Conservation (phyloP, 352 stramenopile species). For the Blastocystis sp. region DNA sequence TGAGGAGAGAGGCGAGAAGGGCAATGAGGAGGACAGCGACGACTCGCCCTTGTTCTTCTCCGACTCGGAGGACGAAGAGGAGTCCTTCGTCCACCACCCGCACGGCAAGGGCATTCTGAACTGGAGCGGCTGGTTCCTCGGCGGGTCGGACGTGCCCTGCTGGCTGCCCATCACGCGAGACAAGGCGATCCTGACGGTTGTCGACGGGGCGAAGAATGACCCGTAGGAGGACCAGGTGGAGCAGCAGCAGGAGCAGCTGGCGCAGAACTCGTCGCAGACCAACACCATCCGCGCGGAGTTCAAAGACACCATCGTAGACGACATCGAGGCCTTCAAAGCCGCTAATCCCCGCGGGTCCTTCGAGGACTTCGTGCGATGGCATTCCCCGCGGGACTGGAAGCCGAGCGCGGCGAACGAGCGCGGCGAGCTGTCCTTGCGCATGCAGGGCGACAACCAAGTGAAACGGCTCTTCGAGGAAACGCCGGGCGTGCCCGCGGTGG, state of each 20-base stretch:
- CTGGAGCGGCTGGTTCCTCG: constrained; percentile 58
- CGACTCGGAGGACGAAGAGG: constrained; percentile 12
- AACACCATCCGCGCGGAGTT: constrained; percentile 56
- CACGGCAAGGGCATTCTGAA: constrained; percentile 48
- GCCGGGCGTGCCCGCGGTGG: background rate
- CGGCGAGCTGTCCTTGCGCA: constrained; percentile 33
- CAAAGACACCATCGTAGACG: constrained; percentile 43
- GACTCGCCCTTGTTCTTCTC: background rate
- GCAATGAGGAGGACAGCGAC: background rate
- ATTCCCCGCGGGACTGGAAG: constrained; percentile 59
- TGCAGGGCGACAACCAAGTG: constrained; percentile 36
- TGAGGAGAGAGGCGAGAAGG: no score
- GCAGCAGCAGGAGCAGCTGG: constrained; percentile 23
- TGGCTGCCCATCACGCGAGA: constrained; percentile 58
- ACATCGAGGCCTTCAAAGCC: constrained; percentile 66
- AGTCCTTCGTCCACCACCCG: background rate
- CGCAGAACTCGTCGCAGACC: background rate
- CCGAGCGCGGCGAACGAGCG: background rate
- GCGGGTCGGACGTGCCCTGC: constrained; percentile 14
- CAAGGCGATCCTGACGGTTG: constrained; percentile 56
- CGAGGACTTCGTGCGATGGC: constrained; percentile 69
- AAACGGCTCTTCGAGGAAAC: constrained; percentile 19
- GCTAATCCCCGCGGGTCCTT: constrained; percentile 51
- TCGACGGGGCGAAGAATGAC: background rate
- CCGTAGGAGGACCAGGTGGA: constrained; percentile 16